Evolutionary conservation across 2,329 filamentous ascomycete genomes (phyloP).

Genomic region (Phyllosticta citriasiana): DNA sequence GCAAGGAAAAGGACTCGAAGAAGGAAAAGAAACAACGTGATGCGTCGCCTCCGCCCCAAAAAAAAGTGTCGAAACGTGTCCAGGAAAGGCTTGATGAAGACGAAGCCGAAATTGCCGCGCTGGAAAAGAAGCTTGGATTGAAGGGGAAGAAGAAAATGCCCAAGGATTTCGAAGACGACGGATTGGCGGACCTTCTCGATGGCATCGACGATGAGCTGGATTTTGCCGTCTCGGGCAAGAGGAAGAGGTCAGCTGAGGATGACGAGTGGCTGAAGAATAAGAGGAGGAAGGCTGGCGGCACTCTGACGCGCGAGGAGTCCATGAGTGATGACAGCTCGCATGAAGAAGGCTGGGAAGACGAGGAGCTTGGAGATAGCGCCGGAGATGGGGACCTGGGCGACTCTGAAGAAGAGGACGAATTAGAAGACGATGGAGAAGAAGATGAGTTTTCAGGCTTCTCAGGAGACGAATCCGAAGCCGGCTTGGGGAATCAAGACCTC

Average conservation of each 20-base stretch:
- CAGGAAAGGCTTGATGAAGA: conserved; percentile 60
- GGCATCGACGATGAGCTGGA: conserved; percentile 47
- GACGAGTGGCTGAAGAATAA: conserved; percentile 51
- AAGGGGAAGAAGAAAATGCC: conserved; percentile 65
- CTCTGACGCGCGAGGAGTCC: conserved; percentile 21
- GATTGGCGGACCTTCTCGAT: conserved; percentile 66
- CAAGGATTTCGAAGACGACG: conserved; percentile 69
- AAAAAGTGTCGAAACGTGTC: conserved; percentile 31
- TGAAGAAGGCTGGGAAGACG: conserved; percentile 23
- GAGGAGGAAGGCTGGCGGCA: conserved; percentile 40
- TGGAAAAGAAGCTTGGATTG: conserved; percentile 82
- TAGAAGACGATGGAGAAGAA: conserved; percentile 27
- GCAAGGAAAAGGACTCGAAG: conserved; percentile 12
- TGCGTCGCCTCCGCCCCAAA: conserved; percentile 14
- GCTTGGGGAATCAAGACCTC: conserved; percentile 21
- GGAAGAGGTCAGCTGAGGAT: conserved; percentile 45
- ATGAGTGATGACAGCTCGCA: conserved; percentile 18
- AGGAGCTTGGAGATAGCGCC: conserved; percentile 22
- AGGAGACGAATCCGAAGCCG: conserved; percentile 15
- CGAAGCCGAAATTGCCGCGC: conserved; percentile 74
- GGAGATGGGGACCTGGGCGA: conserved; percentile 17
- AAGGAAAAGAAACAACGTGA: conserved; percentile 11
- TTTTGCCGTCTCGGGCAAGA: conserved; percentile 40
- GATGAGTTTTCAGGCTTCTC: conserved; percentile 11
- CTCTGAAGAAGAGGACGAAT: conserved; percentile 15